Base-by-base conservation (phyloP, 1,284 basidiomycete genomes). In the Inonotus hispidus region DNA sequence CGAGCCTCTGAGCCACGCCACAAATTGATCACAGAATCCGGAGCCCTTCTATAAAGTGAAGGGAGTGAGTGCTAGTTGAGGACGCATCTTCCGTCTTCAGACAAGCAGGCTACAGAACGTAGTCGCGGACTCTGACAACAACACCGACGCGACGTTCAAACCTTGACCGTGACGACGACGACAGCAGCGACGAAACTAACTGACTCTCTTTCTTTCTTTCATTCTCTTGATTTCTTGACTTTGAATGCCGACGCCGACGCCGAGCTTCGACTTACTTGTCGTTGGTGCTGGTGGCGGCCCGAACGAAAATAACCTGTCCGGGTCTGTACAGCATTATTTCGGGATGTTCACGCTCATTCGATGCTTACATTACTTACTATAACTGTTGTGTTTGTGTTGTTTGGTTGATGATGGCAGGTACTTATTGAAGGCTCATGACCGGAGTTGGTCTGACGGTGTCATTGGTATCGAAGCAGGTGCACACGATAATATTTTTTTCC, bases 201-300 rank as follows among this genome's bases (percentile, higher is more conserved):
- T 32, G 32, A 32, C 32, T 32, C 8, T 3, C 32, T n/a, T n/a
- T n/a, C n/a, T n/a, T n/a, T n/a, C n/a, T n/a, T n/a, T n/a, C n/a
- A n/a, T n/a, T n/a, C n/a, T n/a, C n/a, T n/a, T n/a, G n/a, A n/a
- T n/a, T n/a, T n/a, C n/a, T n/a, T n/a, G n/a, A n/a, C n/a, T n/a
- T n/a, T n/a, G n/a, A n/a, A n/a, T n/a, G n/a, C n/a, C n/a, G n/a
- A 32, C 8, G 32, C 32, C 41, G 21, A 75, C 72, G 71, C 74
- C 79, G 62, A 71, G 78, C 60, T 90, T 90, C 70, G 85, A 90
- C 70, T 67, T 92, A 65, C 73, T 90, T 60, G 87, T 88, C 65
- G 81, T 92, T 25, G 89, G 90, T 65, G 82, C 83, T 62, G 89
- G 89, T 63, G 89, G 90, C 53, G 89, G 90, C 53, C 86, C 86